Evolutionary conservation across 139 green algal genomes (phyloP), one percentile per base, ranked within the genome.

Genomic region (Pseudopediastrum boryanum): DNA sequence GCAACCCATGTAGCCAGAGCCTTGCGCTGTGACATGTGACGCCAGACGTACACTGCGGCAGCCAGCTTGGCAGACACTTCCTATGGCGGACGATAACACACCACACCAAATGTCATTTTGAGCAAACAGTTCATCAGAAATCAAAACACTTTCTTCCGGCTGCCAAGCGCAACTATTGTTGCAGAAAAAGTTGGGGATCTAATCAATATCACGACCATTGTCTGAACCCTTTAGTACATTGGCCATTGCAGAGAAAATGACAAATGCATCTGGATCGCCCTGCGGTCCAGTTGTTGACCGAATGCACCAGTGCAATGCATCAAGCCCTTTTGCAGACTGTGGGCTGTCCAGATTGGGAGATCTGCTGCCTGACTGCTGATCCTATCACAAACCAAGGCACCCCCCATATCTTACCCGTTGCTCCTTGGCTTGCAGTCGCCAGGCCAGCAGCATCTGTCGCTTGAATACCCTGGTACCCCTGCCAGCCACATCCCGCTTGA

Each of bases 41-140:
- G 46, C 29, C 58, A 78, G 25, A 19, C 8, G 38, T 29, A 42
- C n/a, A 70, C 39, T 3, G 54, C 71, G 43, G 52, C 54, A 27
- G 69, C 59, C n/a, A 70, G 13, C 54, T 78, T 78, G 33, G 43
- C 54, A 3, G n/a, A 21, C 48, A 58, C 48, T n/a, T 16, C 48
- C 21, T 58, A 21, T 58, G 21, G 48, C 21, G 48, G 48, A 58
- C 48, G 16, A 16, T 58, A n/a, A 25, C 1, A 2, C 23, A 1
- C 23, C 50, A 61, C 50, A 29, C 50, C 50, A 23, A 61, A 25
- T 61, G 50, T 61, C 50, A 61, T 25, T 29, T 61, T 61, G 50
- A 23, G 25, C 50, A 61, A 29, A n/a, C n/a, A n/a, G n/a, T n/a
- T n/a, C n/a, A n/a, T n/a, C n/a, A n/a, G n/a, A n/a, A n/a, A n/a